Base-by-base conservation (phyloP, 805 yeast species). In the Suhomyces emberorum region DNA sequence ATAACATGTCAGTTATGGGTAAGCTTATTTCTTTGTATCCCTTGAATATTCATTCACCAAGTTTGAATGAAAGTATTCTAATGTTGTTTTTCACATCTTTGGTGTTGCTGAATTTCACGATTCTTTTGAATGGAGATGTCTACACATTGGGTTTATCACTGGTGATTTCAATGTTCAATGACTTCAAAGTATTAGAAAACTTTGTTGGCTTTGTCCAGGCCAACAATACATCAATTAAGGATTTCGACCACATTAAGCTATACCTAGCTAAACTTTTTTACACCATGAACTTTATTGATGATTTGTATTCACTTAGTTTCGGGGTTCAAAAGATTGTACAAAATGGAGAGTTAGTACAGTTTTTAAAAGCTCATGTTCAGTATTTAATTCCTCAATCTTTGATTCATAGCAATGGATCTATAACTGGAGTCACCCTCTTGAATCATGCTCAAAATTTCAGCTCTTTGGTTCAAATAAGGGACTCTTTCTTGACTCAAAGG, bases 41-140 rank as follows among this genome's bases (percentile, higher is more conserved):
- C 0, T 49, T 59, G 47, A 46, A 43, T 28, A 46, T 48, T 20
- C 39, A 37, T 30, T 48, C 48, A 4, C 38, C 52, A n/a, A 37
- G 37, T 9, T 33, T 54, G 11, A 50, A 49, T 39, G 69, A 65
- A 28, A 48, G 51, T 16, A 44, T 51, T 3, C 38, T 58, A 7
- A 43, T 57, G 1, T 46, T 63, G 8, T 57, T 57, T 31, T 62
- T 64, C 29, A 47, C 57, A 6, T 41, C 63, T 5, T 51, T 66
- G 30, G 42, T 63, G 9, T 25, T 64, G 7, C 50, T 79, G 20
- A 81, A 81, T 49, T 83, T 79, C 48, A 59, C 77, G 7, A 68
- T 80, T 7, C 59, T 79, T 2, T 60, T 80, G 27, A 72, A 79
- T 16, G 88, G 89, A 0, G 76, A 74, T 35, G 67, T 71, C 23